These are phyloP conservation scores for Wallacemonas sp. DNA, from an alignment of 208 protist genomes.

Conservation along the genomic window DNA sequence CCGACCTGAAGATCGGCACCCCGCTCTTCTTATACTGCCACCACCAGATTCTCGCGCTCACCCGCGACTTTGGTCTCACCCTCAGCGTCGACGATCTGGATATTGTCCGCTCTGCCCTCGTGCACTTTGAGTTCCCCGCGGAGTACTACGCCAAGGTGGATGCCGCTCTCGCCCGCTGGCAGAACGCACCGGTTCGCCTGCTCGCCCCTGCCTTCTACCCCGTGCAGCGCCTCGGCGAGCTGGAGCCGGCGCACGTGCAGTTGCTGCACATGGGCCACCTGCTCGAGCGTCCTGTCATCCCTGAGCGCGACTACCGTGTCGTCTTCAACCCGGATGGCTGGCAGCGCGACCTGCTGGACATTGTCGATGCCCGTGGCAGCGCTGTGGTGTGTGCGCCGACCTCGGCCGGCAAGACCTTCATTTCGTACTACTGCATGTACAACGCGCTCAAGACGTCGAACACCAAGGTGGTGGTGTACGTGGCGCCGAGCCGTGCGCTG, in stretches of 20 bases:
- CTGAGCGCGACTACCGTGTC: conserved; percentile 81
- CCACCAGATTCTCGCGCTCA: conserved; percentile 67
- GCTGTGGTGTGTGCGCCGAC: conserved; percentile 96
- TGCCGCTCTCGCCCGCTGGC: conserved; percentile 61
- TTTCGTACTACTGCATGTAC: conserved; percentile 97
- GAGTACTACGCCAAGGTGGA: conserved; percentile 82
- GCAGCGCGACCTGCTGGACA: conserved; percentile 95
- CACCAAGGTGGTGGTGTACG: conserved; percentile 91
- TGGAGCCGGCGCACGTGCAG: conserved; percentile 84
- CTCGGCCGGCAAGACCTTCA: conserved; percentile 96
- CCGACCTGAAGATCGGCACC: conserved; percentile 61
- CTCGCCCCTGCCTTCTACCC: conserved; percentile 53
- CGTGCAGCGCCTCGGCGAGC: conserved; percentile 38
- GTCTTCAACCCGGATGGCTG: conserved; percentile 95
- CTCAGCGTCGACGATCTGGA: conserved; percentile 73
- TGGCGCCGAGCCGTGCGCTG: conserved; percentile 93
- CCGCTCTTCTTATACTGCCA: conserved; percentile 85
- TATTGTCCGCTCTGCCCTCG: conserved; percentile 68
- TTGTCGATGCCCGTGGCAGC: conserved; percentile 90
- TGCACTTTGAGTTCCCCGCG: conserved; percentile 75
- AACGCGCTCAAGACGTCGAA: conserved; percentile 85
- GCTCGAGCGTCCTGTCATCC: conserved; percentile 80
- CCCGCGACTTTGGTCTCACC: conserved; percentile 59
- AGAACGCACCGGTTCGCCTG: conserved; percentile 41
- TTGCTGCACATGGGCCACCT: conserved; percentile 91